These are phyloP conservation scores for Barnettozyma populi DNA, from an alignment of 805 yeast genomes.

Conservation along the genomic window DNA sequence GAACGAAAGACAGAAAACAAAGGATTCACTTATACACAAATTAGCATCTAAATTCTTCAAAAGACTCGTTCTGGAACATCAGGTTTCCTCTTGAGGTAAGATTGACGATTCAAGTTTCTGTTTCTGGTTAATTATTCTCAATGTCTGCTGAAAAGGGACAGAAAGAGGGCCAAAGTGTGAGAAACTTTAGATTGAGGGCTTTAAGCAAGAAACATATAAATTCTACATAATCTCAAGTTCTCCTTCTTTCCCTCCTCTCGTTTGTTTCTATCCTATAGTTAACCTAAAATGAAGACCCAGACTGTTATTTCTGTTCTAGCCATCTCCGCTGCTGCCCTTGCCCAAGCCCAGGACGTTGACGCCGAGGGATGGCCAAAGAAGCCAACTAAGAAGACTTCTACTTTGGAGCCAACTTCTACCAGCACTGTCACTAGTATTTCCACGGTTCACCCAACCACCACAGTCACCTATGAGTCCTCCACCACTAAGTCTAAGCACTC, in stretches of 20 bases:
- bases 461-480: background rate
- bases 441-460: background rate
- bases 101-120: background rate
- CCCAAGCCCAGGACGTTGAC: constrained; percentile 1
- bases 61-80: background rate
- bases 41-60: background rate
- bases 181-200: background rate
- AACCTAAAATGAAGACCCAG: constrained; percentile 2
- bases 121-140: background rate
- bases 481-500: background rate
- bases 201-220: background rate
- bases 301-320: constrained; percentile 3
- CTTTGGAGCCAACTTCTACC: background rate
- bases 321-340: constrained; percentile 1
- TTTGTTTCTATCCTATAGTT: background rate
- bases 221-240: background rate
- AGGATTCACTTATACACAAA: background rate
- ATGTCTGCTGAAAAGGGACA: background rate
- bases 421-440: background rate
- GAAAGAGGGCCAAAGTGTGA: background rate
- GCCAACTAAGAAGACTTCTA: constrained; percentile 1
- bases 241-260: background rate
- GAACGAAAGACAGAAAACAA: background rate
- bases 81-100: background rate
- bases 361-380: constrained; percentile 4